These are phyloP conservation scores for Skeletonema grethae DNA, from an alignment of 108 stramenopile genomes.

Conservation along the genomic window DNA sequence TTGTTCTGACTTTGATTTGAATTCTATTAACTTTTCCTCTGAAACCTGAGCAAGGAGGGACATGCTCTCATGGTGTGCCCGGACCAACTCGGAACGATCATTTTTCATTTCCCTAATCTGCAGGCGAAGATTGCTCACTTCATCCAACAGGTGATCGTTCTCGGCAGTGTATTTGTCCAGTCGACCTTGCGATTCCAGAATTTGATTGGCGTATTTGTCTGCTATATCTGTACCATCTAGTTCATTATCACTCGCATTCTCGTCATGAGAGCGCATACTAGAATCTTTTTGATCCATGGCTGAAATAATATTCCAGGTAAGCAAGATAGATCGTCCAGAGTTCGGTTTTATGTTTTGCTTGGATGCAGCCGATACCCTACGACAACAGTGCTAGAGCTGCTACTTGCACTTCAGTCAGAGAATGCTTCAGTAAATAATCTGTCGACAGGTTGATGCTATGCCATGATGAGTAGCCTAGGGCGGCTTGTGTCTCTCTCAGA, in stretches of 20 bases:
- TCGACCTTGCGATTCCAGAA: conserved; percentile 21
- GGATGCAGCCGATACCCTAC: too few relatives aligned
- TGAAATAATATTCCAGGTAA: background rate
- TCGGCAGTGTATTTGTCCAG: conserved; percentile 44
- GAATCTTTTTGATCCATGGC: background rate
- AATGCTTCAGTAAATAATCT: too few relatives aligned
- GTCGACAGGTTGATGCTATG: too few relatives aligned
- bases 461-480: too few relatives aligned
- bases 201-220: conserved; percentile 21
- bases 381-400: too few relatives aligned
- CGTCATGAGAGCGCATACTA: background rate
- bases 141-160: conserved; percentile 45
- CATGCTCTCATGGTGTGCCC: conserved; percentile 53
- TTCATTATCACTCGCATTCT: conserved; percentile 5
- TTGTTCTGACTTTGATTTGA: conserved; percentile 32
- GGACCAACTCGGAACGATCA: conserved; percentile 43
- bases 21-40: conserved; percentile 49
- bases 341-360: too few relatives aligned
- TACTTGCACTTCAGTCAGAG: too few relatives aligned
- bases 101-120: conserved; percentile 52
- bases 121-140: conserved; percentile 43
- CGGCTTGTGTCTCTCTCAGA: too few relatives aligned
- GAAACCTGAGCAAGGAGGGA: conserved; percentile 41
- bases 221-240: background rate
- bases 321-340: background rate